Conservation (phyloP, 805 yeast genomes). For the Candida quercuum region DNA sequence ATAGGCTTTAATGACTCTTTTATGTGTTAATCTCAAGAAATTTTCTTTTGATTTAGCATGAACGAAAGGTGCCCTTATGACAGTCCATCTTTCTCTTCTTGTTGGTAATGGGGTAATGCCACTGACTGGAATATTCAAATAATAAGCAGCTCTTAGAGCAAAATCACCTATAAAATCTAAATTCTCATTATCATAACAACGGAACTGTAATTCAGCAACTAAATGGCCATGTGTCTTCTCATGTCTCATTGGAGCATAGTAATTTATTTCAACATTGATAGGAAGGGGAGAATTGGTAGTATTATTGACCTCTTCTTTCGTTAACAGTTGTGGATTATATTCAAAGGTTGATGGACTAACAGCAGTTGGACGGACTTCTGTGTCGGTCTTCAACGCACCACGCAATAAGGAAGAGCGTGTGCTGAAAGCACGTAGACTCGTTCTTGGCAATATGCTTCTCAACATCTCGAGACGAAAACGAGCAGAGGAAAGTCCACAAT, state of each 20-base stretch:
- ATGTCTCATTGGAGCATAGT: conserved; percentile 73
- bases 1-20: conserved; percentile 66
- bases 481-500: too few species aligned
- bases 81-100: conserved; percentile 86
- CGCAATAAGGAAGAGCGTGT: conserved; percentile 5
- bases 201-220: conserved; percentile 71
- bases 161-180: conserved; percentile 78
- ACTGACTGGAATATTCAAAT: conserved; percentile 79
- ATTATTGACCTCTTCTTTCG: conserved; percentile 28
- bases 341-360: conserved; percentile 7
- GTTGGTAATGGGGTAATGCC: conserved; percentile 67
- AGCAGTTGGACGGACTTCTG: conserved; percentile 5
- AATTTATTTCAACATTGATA: conserved; percentile 75
- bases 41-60: conserved; percentile 94
- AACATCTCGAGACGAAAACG: not conserved
- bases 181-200: conserved; percentile 65
- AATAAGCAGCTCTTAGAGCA: conserved; percentile 84
- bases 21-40: conserved; percentile 82
- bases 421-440: conserved; percentile 7
- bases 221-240: conserved; percentile 64
- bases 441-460: conserved; percentile 1
- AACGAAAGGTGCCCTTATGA: conserved; percentile 87
- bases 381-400: conserved; percentile 9
- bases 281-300: conserved; percentile 60
- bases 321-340: conserved; percentile 33